These are phyloP conservation scores for Candida ovalis DNA, from an alignment of 805 yeast genomes.

Conservation along the genomic window DNA sequence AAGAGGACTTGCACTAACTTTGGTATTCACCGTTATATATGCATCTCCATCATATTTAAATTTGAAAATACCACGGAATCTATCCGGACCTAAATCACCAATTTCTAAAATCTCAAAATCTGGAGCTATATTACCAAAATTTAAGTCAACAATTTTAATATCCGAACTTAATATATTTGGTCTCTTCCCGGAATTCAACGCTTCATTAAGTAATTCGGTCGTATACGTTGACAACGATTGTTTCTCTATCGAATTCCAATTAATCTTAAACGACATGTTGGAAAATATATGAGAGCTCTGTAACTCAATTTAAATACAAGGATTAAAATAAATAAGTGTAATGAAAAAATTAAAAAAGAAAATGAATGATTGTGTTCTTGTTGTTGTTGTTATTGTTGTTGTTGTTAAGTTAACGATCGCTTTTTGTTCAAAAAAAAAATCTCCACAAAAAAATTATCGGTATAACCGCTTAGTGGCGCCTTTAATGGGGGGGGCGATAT, in stretches of 20 bases:
- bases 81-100: constrained; percentile 73
- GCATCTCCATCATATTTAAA: constrained; percentile 75
- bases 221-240: constrained; percentile 61
- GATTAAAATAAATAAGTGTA: background rate
- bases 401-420: too few relatives aligned
- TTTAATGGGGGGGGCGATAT: too few relatives aligned
- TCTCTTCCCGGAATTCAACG: constrained; percentile 67
- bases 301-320: background rate
- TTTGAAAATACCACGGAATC: constrained; percentile 80
- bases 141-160: constrained; percentile 62
- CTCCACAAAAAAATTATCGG: too few relatives aligned
- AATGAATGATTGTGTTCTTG: too few relatives aligned
- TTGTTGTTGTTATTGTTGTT: too few relatives aligned
- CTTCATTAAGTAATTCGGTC: constrained; percentile 61
- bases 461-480: too few relatives aligned
- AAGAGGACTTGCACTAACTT: constrained; percentile 81
- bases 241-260: constrained; percentile 72
- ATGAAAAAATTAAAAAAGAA: background rate
- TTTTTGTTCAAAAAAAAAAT: too few relatives aligned
- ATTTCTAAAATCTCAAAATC: constrained; percentile 74
- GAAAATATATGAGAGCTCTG: too few relatives aligned
- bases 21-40: constrained; percentile 67
- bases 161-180: constrained; percentile 69
- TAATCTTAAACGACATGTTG: constrained; percentile 70
- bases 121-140: constrained; percentile 74